A percentile compares a stretch with the other conserved stretches of the same genome.
These are phyloP conservation scores for Glycine latifolia DNA, from an alignment of 306 rosid genomes.

Conservation along the genomic window DNA sequence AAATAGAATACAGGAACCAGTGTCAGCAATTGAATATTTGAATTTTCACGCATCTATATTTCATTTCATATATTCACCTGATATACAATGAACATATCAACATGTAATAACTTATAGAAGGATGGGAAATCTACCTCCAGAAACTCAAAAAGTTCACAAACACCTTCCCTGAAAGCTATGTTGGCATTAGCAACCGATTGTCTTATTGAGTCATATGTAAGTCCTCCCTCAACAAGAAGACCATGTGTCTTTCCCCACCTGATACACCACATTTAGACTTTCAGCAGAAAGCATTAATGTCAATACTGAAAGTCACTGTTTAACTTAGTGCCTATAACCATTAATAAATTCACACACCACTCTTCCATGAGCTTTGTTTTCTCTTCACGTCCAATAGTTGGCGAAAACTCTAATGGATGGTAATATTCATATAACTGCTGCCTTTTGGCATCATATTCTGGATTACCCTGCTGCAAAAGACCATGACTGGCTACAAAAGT, in stretches of 20 bases:
- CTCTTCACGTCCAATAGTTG: constrained; percentile 72
- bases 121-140: constrained; percentile 64
- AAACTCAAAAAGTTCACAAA: constrained; percentile 77
- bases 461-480: constrained; percentile 83
- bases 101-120: constrained; percentile 25
- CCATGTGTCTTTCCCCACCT: constrained; percentile 94
- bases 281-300: constrained; percentile 24
- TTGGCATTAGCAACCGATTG: constrained; percentile 77
- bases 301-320: constrained; percentile 13
- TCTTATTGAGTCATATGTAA: constrained; percentile 73
- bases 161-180: constrained; percentile 96
- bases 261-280: constrained; percentile 40
- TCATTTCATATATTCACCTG: constrained; percentile 21
- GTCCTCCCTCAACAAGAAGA: constrained; percentile 92
- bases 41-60: not conserved
- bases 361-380: constrained; percentile 95
- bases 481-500: constrained; percentile 67
- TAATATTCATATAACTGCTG: constrained; percentile 72
- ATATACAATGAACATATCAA: constrained; percentile 12
- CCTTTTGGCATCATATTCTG: constrained; percentile 77
- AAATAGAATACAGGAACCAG: constrained; percentile 35
- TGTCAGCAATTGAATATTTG: constrained; percentile 24
- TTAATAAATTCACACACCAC: constrained; percentile 63
- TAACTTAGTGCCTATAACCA: constrained; percentile 22
- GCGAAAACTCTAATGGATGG: constrained; percentile 89